phyloP scores from a whole-genome alignment of 371 early-diverging fungal species.

The Rhizopus delemar region DNA sequence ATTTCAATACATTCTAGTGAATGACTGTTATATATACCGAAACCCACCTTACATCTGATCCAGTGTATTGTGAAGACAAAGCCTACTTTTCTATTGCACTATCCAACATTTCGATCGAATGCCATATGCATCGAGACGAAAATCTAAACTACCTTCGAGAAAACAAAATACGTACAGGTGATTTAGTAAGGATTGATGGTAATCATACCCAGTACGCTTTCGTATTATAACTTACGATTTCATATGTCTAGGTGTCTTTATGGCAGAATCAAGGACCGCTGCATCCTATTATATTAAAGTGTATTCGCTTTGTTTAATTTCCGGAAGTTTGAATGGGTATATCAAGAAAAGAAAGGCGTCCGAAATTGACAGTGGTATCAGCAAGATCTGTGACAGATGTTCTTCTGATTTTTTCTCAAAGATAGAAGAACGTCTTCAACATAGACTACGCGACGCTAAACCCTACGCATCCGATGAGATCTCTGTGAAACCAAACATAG shows the following conservation, averaged over 20 bases:
- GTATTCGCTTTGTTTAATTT: neutral
- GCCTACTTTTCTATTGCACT: conserved; percentile 16
- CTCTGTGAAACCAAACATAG: neutral
- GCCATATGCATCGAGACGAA: conserved; percentile 18
- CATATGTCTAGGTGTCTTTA: conserved; percentile 3
- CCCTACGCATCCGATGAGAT: neutral
- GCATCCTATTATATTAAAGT: conserved; percentile 15
- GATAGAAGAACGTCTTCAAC: neutral
- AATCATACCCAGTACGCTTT: neutral
- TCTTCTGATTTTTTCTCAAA: neutral
- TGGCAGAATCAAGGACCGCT: neutral
- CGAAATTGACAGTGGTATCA: neutral
- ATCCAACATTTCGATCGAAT: conserved; percentile 5
- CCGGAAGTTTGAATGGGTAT: neutral
- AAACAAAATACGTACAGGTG: conserved; percentile 14
- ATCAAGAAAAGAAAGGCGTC: neutral
- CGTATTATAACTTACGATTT: too few relatives aligned
- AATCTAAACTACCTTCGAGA: conserved; percentile 2
- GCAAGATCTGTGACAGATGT: neutral
- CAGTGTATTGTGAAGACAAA: conserved; percentile 1
- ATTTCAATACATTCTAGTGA: neutral
- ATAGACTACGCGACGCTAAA: neutral
- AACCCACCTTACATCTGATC: conserved; percentile 24
- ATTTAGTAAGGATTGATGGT: conserved; percentile 10
- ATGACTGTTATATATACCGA: conserved; percentile 24